These are phyloP conservation scores for Kickxella alabastrina DNA, from an alignment of 192 early-diverging fungal genomes.

Conservation along the genomic window DNA sequence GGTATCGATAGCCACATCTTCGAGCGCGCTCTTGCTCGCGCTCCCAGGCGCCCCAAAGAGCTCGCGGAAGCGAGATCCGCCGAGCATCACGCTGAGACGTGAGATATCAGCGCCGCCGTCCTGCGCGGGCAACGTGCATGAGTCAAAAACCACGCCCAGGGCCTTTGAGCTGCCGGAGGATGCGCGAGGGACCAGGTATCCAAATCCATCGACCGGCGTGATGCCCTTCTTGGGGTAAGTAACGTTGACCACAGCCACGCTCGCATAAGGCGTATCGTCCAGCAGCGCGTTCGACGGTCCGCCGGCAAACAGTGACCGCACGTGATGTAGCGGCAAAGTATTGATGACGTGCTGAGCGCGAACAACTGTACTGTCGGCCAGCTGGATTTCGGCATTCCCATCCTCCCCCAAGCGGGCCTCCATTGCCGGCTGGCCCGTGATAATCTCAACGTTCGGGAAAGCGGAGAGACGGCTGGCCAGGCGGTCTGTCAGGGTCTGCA, in stretches of 20 bases:
- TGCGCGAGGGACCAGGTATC: constrained; percentile 77
- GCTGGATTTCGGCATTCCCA: constrained; percentile 22
- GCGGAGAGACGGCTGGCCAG: constrained; percentile 53
- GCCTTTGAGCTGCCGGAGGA: constrained; percentile 48
- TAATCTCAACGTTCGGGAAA: constrained; percentile 59
- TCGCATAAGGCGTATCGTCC: constrained; percentile 60
- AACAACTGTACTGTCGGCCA: constrained; percentile 30
- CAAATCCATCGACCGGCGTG: constrained; percentile 78
- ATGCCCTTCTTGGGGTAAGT: constrained; percentile 54
- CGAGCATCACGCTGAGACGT: constrained; percentile 87
- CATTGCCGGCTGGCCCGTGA: constrained; percentile 43
- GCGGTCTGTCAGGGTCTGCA: constrained; percentile 63
- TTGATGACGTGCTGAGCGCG: constrained; percentile 63
- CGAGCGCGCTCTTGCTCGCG: constrained; percentile 10
- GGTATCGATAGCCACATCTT: constrained; percentile 55
- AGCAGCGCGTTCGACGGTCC: constrained; percentile 48
- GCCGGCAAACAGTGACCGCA: constrained; percentile 50
- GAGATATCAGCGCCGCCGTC: constrained; percentile 39
- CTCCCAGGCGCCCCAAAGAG: constrained; percentile 48
- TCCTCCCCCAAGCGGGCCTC: constrained; percentile 31
- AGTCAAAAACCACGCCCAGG: constrained; percentile 87
- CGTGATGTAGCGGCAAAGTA: constrained; percentile 57
- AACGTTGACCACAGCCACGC: constrained; percentile 84
- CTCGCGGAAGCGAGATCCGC: constrained; percentile 70
- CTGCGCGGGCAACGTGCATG: constrained; percentile 68